These are phyloP conservation scores for Eucalyptus caleyi DNA, from an alignment of 345 rosid species.

Conservation along the genomic window DNA sequence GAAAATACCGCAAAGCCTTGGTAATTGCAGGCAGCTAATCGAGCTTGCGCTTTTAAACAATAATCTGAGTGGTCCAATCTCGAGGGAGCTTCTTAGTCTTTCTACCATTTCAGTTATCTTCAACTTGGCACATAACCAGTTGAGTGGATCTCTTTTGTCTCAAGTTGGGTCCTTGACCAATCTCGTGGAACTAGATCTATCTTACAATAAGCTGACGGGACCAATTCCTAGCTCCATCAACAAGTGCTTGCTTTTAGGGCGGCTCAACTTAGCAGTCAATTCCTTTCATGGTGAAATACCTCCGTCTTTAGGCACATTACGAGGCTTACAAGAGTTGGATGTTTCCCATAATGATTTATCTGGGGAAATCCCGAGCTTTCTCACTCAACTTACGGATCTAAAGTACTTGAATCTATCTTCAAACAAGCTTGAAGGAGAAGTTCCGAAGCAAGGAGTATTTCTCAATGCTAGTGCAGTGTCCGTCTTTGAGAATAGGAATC, in stretches of 20 bases:
- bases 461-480: too few species aligned
- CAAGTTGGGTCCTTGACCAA: conserved; percentile 10
- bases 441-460: too few species aligned
- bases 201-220: conserved; percentile 13
- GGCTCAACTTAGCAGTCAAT: background rate
- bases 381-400: too few species aligned
- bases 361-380: too few species aligned
- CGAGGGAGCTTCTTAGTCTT: background rate
- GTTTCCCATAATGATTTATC: too few species aligned
- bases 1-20: conserved; percentile 1
- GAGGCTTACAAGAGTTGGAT: too few species aligned
- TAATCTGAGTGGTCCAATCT: background rate
- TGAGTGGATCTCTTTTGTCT: conserved; percentile 1
- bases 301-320: too few species aligned
- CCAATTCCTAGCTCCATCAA: conserved; percentile 12
- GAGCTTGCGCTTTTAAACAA: conserved; percentile 4
- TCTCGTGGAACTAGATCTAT: background rate
- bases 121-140: background rate
- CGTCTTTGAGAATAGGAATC: fast-evolving
- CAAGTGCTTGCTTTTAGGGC: background rate
- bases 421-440: too few species aligned
- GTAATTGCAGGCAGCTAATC: background rate
- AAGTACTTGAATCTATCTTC: too few species aligned
- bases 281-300: background rate
- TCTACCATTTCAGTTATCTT: too few species aligned